Evolutionary conservation across 179 eudicot species (phyloP).

Genomic region (Silene coronaria): DNA sequence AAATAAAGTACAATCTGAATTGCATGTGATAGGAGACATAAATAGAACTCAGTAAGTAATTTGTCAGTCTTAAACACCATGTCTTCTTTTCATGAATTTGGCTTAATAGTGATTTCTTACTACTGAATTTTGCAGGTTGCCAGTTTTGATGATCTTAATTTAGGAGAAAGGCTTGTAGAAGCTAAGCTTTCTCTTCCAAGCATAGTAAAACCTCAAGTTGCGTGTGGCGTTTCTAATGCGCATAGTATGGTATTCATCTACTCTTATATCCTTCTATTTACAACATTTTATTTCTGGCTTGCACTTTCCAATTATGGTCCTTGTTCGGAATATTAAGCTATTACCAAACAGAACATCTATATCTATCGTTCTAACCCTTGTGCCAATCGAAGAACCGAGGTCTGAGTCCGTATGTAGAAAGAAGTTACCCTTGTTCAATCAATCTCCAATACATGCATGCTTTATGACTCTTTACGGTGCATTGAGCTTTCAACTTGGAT

Average conservation of each 20-base stretch:
- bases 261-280: background rate
- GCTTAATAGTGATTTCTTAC: conserved; percentile 4
- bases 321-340: no score
- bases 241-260: conserved; percentile 74
- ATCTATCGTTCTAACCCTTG: background rate
- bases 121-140: conserved; percentile 59
- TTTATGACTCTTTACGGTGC: background rate
- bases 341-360: no score
- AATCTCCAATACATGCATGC: background rate
- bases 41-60: background rate
- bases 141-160: conserved; percentile 51
- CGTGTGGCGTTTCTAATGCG: conserved; percentile 89
- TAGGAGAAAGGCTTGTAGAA: conserved; percentile 48
- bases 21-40: background rate
- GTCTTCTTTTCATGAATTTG: background rate
- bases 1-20: background rate
- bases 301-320: background rate
- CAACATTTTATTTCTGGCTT: background rate
- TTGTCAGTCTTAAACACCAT: background rate
- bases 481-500: background rate
- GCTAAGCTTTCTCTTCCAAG: conserved; percentile 64
- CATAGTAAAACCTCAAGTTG: conserved; percentile 97
- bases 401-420: conserved; percentile 6
- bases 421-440: background rate
- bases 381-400: background rate